These are phyloP conservation scores for Pseudotulostoma volvatum DNA, from an alignment of 495 filamentous ascomycete genomes.

Conservation along the genomic window DNA sequence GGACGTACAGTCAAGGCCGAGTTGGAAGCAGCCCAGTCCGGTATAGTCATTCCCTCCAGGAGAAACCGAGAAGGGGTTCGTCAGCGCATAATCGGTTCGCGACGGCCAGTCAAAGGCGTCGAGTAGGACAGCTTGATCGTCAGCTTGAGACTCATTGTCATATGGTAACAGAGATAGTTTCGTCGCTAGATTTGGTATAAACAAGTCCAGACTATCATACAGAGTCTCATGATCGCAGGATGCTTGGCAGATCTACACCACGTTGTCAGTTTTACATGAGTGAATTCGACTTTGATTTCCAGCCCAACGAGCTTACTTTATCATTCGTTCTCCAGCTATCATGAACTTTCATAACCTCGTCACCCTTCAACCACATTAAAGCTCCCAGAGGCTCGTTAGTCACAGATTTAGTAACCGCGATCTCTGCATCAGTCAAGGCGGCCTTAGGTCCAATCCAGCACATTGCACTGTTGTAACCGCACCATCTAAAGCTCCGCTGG, in stretches of 20 bases:
- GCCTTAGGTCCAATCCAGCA: slow-evolving; percentile 16
- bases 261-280: neutral
- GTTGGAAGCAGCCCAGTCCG: slow-evolving; percentile 37
- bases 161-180: slow-evolving; percentile 14
- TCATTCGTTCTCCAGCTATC: slow-evolving; percentile 19
- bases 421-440: slow-evolving; percentile 12
- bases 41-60: slow-evolving; percentile 29
- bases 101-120: slow-evolving; percentile 27
- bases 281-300: slow-evolving; percentile 2
- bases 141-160: neutral
- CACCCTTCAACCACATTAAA: slow-evolving; percentile 24
- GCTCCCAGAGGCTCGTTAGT: slow-evolving; percentile 10
- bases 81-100: slow-evolving; percentile 17
- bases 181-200: slow-evolving; percentile 16
- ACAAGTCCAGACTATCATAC: slow-evolving; percentile 14
- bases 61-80: slow-evolving; percentile 34
- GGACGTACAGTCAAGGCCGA: slow-evolving; percentile 31
- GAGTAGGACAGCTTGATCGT: slow-evolving; percentile 9
- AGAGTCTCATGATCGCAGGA: slow-evolving; percentile 8
- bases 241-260: neutral
- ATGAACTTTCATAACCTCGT: slow-evolving; percentile 18
- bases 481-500: slow-evolving; percentile 23
- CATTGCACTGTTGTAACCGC: slow-evolving; percentile 21
- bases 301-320: slow-evolving; percentile 6
- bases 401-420: slow-evolving; percentile 7